Base-by-base conservation (phyloP, 306 rosid species). In the Albizia julibrissin region DNA sequence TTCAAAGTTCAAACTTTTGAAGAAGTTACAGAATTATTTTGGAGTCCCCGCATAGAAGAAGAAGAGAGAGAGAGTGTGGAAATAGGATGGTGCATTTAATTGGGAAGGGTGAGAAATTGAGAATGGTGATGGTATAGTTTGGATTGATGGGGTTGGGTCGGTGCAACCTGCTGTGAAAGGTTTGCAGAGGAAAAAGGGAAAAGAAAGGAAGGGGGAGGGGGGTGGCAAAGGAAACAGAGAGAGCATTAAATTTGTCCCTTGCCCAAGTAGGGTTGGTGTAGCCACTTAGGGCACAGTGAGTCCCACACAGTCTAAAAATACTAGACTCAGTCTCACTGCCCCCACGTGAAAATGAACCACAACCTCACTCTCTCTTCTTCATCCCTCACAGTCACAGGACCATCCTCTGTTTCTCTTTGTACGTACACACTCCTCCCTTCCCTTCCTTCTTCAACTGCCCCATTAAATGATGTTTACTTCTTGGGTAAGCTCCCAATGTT, bases 201-300 rank as follows among this genome's bases (percentile, higher is more conserved):
- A 59, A 22, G 14, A 10, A 6, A 4, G 26, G 16, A n/a, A 44
- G 9, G 49, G 49, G 52, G 52, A 44, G 9, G 49, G 49, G 52
- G 52, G 52, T 47, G 52, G 14, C 52, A 75, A 58, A 62, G 72
- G 21, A 49, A 68, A 80, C 44, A 64, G 86, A 62, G 50, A 67
- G 42, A 72, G 84, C 90, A 86, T 85, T 88, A 85, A 90, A 90
- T 86, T 79, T 88, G 93, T 90, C 93, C 84, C 89, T 86, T 74
- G 82, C 84, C 72, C 65, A 61, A 82, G 72, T 75, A 83, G 89
- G 84, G 64, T 13, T 58, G 69, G 50, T 78, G 14, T 78, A 73
- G 78, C 50, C 24, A n/a, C 54, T 52, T 67, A 65, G 74, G 74
- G 74, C 52, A 62, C 47, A 43, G 74, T 52, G 37, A 56, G 37